phyloP scores from a whole-genome alignment of 805 yeast species.

The Candida corydali region DNA sequence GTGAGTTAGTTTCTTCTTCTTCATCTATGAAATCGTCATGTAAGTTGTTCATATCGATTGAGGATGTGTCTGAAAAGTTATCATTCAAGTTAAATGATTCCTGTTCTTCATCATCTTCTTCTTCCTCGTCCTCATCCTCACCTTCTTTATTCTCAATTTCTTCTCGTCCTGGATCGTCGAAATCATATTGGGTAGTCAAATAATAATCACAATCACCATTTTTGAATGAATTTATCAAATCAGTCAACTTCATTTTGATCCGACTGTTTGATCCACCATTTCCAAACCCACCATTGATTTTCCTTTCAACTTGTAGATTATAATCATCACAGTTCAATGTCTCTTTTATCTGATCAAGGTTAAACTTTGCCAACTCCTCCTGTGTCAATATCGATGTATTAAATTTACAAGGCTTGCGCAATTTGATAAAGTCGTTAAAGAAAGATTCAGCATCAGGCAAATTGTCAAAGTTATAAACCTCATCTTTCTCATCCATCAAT shows the following conservation, averaged over 20 bases:
- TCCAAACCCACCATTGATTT: conserved; percentile 45
- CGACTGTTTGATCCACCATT: conserved; percentile 64
- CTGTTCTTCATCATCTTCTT: conserved; percentile 20
- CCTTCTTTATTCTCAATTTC: conserved; percentile 9
- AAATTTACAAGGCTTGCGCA: conserved; percentile 48
- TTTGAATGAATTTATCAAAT: conserved; percentile 41
- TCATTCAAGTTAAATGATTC: conserved; percentile 16
- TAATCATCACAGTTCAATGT: conserved; percentile 30
- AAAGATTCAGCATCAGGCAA: conserved; percentile 19
- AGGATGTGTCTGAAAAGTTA: conserved; percentile 19
- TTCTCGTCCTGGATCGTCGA: conserved; percentile 16
- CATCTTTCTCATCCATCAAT: conserved; percentile 1
- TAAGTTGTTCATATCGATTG: conserved; percentile 23
- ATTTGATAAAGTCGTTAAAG: conserved; percentile 33
- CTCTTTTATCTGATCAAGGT: conserved; percentile 28
- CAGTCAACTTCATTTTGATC: conserved; percentile 45
- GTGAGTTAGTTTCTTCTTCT: conserved; percentile 17
- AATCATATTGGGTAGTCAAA: conserved; percentile 59
- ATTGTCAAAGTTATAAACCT: background rate
- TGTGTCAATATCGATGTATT: conserved; percentile 19
- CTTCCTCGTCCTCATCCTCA: conserved; percentile 12
- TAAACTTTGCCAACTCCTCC: conserved; percentile 17
- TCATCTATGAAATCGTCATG: conserved; percentile 49
- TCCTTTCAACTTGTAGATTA: conserved; percentile 54
- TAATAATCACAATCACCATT: conserved; percentile 43